Evolutionary conservation across 257 asterid species (phyloP).

Genomic region (Pogostemon cablin): DNA sequence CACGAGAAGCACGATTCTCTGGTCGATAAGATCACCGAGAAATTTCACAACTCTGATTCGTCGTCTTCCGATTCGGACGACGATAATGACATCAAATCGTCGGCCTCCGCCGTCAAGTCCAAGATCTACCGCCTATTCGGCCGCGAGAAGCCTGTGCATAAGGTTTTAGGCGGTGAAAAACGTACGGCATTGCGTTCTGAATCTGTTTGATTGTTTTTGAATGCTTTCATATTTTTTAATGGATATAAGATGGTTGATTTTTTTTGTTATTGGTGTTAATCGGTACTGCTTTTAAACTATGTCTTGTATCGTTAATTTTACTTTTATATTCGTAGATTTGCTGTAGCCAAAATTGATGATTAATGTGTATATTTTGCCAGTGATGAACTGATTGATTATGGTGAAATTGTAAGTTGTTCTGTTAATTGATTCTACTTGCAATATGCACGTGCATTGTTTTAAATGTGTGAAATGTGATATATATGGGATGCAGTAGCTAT

Average conservation of each 20-base stretch:
- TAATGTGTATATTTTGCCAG: slow-evolving; percentile 2
- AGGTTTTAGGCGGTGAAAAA: slow-evolving; percentile 85
- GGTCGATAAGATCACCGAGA: slow-evolving; percentile 67
- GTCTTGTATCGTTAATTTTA: neutral
- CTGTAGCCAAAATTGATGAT: neutral
- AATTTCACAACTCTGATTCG: slow-evolving; percentile 58
- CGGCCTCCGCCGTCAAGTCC: slow-evolving; percentile 51
- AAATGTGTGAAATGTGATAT: neutral
- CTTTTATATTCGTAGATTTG: neutral
- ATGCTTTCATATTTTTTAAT: neutral
- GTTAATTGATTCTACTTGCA: slow-evolving; percentile 2
- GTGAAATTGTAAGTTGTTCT: neutral
- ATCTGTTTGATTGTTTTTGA: slow-evolving; percentile 18
- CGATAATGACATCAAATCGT: slow-evolving; percentile 46
- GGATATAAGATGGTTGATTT: neutral
- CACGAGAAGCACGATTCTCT: slow-evolving; percentile 56
- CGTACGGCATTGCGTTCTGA: slow-evolving; percentile 46
- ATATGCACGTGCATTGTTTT: neutral
- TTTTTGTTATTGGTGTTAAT: slow-evolving; percentile 16
- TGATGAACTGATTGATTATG: neutral
- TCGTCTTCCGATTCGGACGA: slow-evolving; percentile 75
- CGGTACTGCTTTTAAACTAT: no score
- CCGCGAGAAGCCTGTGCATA: slow-evolving; percentile 75
- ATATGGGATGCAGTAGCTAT: neutral
- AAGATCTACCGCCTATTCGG: slow-evolving; percentile 85